Conservation (phyloP, 1,284 basidiomycete genomes). For the Trichosporon sp. region DNA sequence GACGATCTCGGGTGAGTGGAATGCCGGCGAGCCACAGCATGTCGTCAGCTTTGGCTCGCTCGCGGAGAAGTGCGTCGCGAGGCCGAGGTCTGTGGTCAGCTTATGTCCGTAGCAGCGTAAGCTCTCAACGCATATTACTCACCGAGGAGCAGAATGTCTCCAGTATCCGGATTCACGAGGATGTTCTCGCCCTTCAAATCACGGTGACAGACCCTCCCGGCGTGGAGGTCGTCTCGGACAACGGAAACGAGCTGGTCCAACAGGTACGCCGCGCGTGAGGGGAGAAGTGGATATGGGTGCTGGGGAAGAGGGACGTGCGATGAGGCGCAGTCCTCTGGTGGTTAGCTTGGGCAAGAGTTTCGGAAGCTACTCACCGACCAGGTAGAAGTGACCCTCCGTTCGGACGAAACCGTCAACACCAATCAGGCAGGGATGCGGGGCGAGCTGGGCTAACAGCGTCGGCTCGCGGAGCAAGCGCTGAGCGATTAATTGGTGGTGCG, state of each 20-base stretch:
- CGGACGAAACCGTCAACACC: conserved; percentile 55
- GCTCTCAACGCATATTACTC: too few relatives aligned
- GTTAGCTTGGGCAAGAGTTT: not conserved
- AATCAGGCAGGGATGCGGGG: conserved; percentile 56
- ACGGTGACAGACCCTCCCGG: conserved; percentile 55
- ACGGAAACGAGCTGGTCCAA: conserved; percentile 56
- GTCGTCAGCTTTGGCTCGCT: conserved; percentile 56
- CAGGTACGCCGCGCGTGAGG: conserved; percentile 53
- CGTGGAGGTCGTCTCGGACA: conserved; percentile 54
- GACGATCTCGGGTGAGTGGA: conserved; percentile 56
- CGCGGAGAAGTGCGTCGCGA: conserved; percentile 57
- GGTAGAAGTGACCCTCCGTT: conserved; percentile 57
- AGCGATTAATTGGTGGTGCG: conserved; percentile 57
- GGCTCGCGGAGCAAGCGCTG: conserved; percentile 56
- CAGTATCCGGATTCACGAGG: conserved; percentile 43
- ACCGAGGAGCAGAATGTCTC: conserved; percentile 51
- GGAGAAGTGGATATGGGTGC: conserved; percentile 41
- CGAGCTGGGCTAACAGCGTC: conserved; percentile 55
- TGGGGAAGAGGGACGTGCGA: conserved; percentile 31
- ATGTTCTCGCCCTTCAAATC: conserved; percentile 55
- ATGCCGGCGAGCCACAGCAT: conserved; percentile 56
- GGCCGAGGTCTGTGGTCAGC: conserved; percentile 52
- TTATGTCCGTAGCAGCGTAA: not conserved
- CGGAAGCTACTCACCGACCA: conserved; percentile 50
- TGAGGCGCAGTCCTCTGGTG: conserved; percentile 34